Base-by-base conservation (phyloP, 441 rosid genomes). In the Erodium trifolium region DNA sequence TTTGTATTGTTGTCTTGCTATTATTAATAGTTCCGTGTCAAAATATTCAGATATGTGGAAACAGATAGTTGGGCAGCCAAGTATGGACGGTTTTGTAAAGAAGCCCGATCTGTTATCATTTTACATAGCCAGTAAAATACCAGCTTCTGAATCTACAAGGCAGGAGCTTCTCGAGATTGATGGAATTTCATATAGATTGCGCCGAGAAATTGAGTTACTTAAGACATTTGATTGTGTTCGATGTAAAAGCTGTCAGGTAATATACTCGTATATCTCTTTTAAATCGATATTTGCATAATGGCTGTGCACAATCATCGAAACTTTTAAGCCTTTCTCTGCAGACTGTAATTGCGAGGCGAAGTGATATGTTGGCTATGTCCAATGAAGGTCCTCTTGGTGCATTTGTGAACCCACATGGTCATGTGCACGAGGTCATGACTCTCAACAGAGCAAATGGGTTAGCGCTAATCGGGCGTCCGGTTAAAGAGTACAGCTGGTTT, bases 341-440 rank as follows among this genome's bases (percentile, higher is more conserved):
- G 99, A 80, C 81, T 72, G 77, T 87, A 53, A 83, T 91, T 73
- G 96, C 97, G 17, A 86, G 83, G 84, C 85, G 97, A 71, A 90
- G 93, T 75, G 96, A 93, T 78, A 90, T 91, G 96, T 71, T 91
- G 83, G 96, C 86, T 78, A 93, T 93, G 97, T 93, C 99, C 66
- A 82, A 77, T 74, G 97, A 93, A 66, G 99, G 97, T 74, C 97
- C 99, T 63, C 86, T 93, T 23, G 91, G 96, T 76, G 97, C 99
- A 59, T 93, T 88, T 66, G 99, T 93, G 79, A 91, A 91, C 71
- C 72, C 84, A 16, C 6, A 75, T 68, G 97, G 99, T 63, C 74
- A 14, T 78, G 97, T 93, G 67, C 92, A 87, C 53, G 96, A 91
- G 82, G 76, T 88, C 78, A 79, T 91, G 91, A 93, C 97, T 66